Base-by-base conservation (phyloP, 495 filamentous ascomycete genomes). In the Glarea lozoyensis region DNA sequence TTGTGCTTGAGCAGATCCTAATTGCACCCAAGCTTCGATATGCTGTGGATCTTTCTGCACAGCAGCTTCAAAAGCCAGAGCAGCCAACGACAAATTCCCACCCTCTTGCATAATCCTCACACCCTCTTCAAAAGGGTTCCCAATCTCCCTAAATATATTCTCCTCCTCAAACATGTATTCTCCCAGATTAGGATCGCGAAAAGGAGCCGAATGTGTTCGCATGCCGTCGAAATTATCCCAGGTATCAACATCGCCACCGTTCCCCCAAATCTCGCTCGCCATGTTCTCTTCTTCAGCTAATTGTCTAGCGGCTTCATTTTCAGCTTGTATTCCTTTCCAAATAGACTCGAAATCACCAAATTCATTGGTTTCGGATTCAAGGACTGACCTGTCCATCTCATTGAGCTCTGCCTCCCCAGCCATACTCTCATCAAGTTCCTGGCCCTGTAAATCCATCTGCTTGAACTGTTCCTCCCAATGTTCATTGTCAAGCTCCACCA, bases 401-500 rank as follows among this genome's bases (percentile, higher is more conserved):
- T 94, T 79, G 58, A 97, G 73, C 69, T 97, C 88, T 42, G 71
- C 75, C 67, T 97, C 93, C 60, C 92, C 88, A 12, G 81, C 86
- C 19, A 67, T 63, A 10, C 46, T 43, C 43, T 72, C 50, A 39
- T 70, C 65, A 20, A 57, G 40, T 53, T 75, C 63, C 36, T 75
- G 69, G 16, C 78, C 81, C 37, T 80, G 74, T 32, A 82, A 67
- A 64, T 92, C 88, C 60, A 97, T 79, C 65, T 90, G 76, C 33
- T 82, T 80, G 57, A 99, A 99, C 57, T 97, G 88, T 46, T 83
- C 82, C 64, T 97, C 92, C 92, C 93, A 99, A 45, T 92, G 81
- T 52, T 80, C 72, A 46, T 97, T 88, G 55, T 95, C 86, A 19
- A 97, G 74, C 66, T 97, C 93, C 3, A 95, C 78, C 66, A 98